Conservation (phyloP, 768 basidiomycete genomes). For the Leccinellum luteum region DNA sequence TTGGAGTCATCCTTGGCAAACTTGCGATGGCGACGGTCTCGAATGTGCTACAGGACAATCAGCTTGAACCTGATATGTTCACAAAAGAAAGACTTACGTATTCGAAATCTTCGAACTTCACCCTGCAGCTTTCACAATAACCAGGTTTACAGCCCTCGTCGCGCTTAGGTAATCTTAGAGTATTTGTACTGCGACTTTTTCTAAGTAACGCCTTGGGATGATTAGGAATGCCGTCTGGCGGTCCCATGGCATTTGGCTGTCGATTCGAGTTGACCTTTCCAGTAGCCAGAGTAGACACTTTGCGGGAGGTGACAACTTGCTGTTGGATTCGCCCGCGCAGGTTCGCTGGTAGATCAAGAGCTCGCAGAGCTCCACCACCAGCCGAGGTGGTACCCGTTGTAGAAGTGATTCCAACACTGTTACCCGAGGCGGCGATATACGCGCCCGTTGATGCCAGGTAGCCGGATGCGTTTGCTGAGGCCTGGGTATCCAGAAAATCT, state of each 20-base stretch:
- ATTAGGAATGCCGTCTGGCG: constrained; percentile 58
- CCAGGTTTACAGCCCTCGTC: constrained; percentile 91
- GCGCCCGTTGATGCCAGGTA: constrained; percentile 58
- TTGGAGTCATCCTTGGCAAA: constrained; percentile 79
- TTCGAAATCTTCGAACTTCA: constrained; percentile 86
- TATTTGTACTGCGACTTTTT: constrained; percentile 82
- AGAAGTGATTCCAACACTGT: constrained; percentile 90
- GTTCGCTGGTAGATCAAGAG: constrained; percentile 48
- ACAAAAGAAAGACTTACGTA: constrained; percentile 43
- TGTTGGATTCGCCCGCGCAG: constrained; percentile 57
- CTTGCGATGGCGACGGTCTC: constrained; percentile 69
- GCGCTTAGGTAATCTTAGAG: constrained; percentile 67
- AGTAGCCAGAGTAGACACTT: constrained; percentile 33
- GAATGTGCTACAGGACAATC: constrained; percentile 57
- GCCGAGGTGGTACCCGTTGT: constrained; percentile 84
- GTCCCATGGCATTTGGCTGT: constrained; percentile 55
- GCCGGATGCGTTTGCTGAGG: constrained; percentile 68
- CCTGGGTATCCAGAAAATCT: constrained; percentile 35
- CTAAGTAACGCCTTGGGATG: constrained; percentile 48
- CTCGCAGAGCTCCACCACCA: constrained; percentile 43
- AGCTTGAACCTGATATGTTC: background rate
- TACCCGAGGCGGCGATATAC: constrained; percentile 91
- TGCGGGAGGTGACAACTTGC: constrained; percentile 68
- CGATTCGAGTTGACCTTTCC: constrained; percentile 27
- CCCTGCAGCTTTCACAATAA: constrained; percentile 95